These are phyloP conservation scores for Dalbergia cultrata DNA, from an alignment of 306 rosid genomes.

Conservation along the genomic window DNA sequence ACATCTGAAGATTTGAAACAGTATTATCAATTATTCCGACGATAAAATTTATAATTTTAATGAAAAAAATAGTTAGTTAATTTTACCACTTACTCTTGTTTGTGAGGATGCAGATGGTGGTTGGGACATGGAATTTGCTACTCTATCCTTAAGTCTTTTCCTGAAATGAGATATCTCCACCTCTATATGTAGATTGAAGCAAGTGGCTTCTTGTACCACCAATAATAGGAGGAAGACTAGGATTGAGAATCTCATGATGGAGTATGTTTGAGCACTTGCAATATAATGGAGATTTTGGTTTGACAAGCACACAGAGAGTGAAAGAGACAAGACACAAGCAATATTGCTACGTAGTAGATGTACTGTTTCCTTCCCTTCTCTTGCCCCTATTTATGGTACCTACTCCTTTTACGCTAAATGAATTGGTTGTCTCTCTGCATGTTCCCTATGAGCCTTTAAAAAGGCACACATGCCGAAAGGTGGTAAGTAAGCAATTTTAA, in stretches of 20 bases:
- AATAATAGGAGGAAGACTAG: constrained; percentile 27
- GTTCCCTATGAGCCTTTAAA: constrained; percentile 44
- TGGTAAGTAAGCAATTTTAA: neutral
- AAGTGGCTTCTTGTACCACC: constrained; percentile 36
- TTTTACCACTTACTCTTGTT: constrained; percentile 37
- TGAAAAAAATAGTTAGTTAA: too few species aligned
- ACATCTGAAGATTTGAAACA: too few species aligned
- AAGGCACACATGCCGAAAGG: constrained; percentile 11
- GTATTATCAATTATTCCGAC: too few species aligned
- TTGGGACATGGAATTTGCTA: constrained; percentile 3
- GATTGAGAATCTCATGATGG: constrained; percentile 38
- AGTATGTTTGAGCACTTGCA: neutral
- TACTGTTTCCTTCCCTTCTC: neutral
- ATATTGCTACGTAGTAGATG: neutral
- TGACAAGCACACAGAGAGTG: neutral
- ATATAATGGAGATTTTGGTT: constrained; percentile 34
- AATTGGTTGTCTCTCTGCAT: constrained; percentile 36
- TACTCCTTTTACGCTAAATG: neutral
- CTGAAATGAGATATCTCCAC: constrained; percentile 30
- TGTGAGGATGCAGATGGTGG: constrained; percentile 5
- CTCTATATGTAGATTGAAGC: constrained; percentile 31
- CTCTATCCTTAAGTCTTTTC: constrained; percentile 23
- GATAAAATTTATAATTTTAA: too few species aligned
- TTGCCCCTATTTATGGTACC: neutral
- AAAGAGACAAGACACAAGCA: neutral